Percentiles rank a stretch among this genome's conserved stretches.
These are phyloP conservation scores for Diplogelasinospora grovesii DNA, from an alignment of 495 filamentous ascomycete genomes.

Conservation along the genomic window DNA sequence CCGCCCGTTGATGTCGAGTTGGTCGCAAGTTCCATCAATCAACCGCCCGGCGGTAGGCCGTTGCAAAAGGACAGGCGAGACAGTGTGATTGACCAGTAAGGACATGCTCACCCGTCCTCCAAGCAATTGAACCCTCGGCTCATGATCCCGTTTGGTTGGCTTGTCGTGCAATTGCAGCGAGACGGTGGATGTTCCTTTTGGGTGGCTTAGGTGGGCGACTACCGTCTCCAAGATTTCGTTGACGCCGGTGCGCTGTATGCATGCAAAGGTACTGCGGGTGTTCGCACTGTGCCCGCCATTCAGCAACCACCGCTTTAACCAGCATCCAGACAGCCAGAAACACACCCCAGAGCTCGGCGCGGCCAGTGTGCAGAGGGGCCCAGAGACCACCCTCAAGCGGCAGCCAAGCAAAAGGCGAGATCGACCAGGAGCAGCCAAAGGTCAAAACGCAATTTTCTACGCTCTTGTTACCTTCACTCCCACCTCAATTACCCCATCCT, in stretches of 20 bases:
- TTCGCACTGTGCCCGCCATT: constrained; percentile 22
- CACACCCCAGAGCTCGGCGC: constrained; percentile 4
- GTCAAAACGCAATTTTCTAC: constrained; percentile 27
- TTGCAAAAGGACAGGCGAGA: not conserved
- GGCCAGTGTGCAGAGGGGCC: constrained; percentile 7
- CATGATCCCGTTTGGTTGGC: not conserved
- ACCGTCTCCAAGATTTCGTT: too few species aligned
- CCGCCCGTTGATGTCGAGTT: too few species aligned
- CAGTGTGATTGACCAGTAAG: not conserved
- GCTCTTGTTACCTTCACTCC: constrained; percentile 12
- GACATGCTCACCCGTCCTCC: not conserved
- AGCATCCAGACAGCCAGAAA: constrained; percentile 7
- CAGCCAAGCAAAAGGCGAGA: constrained; percentile 22
- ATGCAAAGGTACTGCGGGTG: not conserved
- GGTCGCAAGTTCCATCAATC: too few species aligned
- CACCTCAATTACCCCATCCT: constrained; percentile 27
- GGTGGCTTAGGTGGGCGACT: too few species aligned
- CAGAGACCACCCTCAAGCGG: too few species aligned
- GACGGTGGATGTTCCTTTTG: not conserved
- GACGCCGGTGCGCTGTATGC: not conserved
- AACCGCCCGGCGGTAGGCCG: too few species aligned
- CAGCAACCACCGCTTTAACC: constrained; percentile 9
- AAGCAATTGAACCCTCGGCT: not conserved
- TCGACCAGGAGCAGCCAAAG: constrained; percentile 13
- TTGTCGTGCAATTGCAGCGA: not conserved